Base-by-base conservation (phyloP, 768 basidiomycete genomes). In the Lentinus tigrinus region DNA sequence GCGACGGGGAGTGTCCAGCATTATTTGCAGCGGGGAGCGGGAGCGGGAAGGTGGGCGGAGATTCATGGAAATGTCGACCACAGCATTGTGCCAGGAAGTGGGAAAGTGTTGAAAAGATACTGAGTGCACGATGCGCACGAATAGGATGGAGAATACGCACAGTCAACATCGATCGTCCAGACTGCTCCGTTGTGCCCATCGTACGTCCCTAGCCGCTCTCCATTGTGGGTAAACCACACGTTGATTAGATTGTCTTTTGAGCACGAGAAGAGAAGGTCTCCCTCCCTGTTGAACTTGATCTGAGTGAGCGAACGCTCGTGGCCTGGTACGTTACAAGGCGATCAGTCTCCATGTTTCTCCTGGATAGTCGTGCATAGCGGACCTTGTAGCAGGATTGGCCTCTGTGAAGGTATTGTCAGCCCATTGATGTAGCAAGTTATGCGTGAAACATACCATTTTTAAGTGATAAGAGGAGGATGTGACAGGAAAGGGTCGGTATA, bases 281-380 rank as follows among this genome's bases (percentile, higher is more conserved):
- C 97, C 70, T 98, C 97, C 52, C 80, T 74, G 77, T 98, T 99
- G 82, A 93, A 98, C 78, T 93, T 94, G 83, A 98, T 91, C 77
- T 98, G 94, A 8, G 95, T 98, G 68, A 98, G 79, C 50, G 96
- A 91, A 69, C 96, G 93, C 78, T 98, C 94, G 76, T 99, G 95
- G 65, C 96, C 95, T 93, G 66, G 27, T 16, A 38, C 65, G 31
- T 31, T 31, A 65, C 60, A 57, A 52, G 13, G 26, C 21, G 48
- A 23, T 49, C 27, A 50, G 39, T 38, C 28, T 44, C 19, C 19
- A 14, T 26, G 21, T 14, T 16, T 19, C n/a, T 39, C 8, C 9
- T 8, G 11, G 19, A 9, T 1, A 46, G 19, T 6, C 23, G 17
- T 23, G 13, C 2, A 39, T 31, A 27, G 24, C 28, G 26, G 26